A percentile compares a stretch with the other conserved stretches of the same genome.
These are phyloP conservation scores for Russula virescens DNA, from an alignment of 768 basidiomycete species.

Conservation along the genomic window DNA sequence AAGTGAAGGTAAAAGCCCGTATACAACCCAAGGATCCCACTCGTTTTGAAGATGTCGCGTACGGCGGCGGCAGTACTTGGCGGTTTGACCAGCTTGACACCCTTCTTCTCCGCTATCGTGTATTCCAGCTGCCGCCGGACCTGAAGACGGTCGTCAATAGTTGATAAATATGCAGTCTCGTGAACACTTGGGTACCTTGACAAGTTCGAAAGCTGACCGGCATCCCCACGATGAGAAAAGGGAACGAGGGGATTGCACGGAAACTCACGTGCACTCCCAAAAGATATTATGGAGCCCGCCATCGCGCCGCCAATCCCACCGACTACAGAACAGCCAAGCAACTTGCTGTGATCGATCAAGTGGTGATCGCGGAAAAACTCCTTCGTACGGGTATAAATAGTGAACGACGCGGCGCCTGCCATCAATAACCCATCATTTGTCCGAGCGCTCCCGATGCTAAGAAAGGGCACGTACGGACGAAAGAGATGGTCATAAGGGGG, in stretches of 20 bases:
- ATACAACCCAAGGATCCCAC: constrained; percentile 64
- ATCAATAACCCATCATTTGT: constrained; percentile 13
- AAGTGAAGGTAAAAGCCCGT: constrained; percentile 87
- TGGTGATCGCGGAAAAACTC: constrained; percentile 58
- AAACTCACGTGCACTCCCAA: constrained; percentile 81
- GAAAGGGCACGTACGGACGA: constrained; percentile 69
- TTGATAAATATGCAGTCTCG: not conserved
- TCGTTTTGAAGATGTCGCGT: constrained; percentile 62
- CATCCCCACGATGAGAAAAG: constrained; percentile 21
- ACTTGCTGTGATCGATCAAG: constrained; percentile 50
- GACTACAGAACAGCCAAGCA: constrained; percentile 66
- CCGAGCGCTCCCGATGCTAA: constrained; percentile 6
- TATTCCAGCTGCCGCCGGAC: constrained; percentile 90
- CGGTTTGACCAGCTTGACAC: constrained; percentile 61
- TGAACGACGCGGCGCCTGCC: constrained; percentile 83
- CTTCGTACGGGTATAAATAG: constrained; percentile 83
- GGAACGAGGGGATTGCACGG: not conserved
- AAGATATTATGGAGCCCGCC: constrained; percentile 84
- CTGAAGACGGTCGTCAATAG: constrained; percentile 34
- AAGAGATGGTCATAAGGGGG: constrained; percentile 91
- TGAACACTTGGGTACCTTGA: constrained; percentile 58
- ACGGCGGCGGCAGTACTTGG: constrained; percentile 78
- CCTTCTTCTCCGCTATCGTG: constrained; percentile 79
- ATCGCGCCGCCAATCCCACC: constrained; percentile 80
- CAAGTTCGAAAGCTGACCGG: constrained; percentile 77